A percentile compares a stretch with the other conserved stretches of the same genome.
Conservation (phyloP, 495 filamentous ascomycete genomes). For the Durotheca rogersii region DNA sequence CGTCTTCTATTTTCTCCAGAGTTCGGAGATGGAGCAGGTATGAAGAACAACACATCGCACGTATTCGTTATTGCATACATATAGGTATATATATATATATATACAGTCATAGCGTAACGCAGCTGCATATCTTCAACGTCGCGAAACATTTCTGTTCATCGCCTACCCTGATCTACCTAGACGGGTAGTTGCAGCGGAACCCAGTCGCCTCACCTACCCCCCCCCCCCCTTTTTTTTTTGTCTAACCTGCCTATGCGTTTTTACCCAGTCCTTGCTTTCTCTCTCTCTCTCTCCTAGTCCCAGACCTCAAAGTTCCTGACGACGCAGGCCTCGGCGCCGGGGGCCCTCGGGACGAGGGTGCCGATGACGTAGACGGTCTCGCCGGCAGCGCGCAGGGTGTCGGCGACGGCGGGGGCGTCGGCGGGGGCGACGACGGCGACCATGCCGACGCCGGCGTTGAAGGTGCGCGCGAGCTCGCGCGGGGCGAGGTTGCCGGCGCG, state of each 20-base stretch:
- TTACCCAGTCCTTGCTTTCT: neutral
- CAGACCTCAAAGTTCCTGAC: slow-evolving; percentile 71
- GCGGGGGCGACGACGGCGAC: slow-evolving; percentile 70
- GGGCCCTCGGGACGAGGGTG: slow-evolving; percentile 54
- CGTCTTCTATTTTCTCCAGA: too few relatives aligned
- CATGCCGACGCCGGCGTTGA: slow-evolving; percentile 94
- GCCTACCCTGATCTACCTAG: neutral
- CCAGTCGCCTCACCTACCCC: neutral
- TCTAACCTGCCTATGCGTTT: slow-evolving; percentile 6
- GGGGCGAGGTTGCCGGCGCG: slow-evolving; percentile 68
- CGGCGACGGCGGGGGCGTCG: slow-evolving; percentile 54
- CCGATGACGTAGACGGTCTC: slow-evolving; percentile 81
- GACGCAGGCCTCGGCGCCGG: slow-evolving; percentile 63
- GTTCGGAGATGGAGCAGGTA: too few relatives aligned
- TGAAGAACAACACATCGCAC: neutral
- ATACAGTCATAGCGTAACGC: too few relatives aligned
- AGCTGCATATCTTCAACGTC: too few relatives aligned
- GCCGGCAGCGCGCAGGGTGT: slow-evolving; percentile 59
- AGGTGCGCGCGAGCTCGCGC: slow-evolving; percentile 81
- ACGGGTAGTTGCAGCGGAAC: too few relatives aligned
- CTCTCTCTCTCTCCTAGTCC: slow-evolving; percentile 37
- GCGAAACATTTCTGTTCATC: too few relatives aligned
- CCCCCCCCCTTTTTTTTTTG: slow-evolving; percentile 3
- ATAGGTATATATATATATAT: too few relatives aligned
- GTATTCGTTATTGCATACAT: neutral